Base-by-base conservation (phyloP, 2,329 filamentous ascomycete genomes). In the Gaeumannomyces sp. region DNA sequence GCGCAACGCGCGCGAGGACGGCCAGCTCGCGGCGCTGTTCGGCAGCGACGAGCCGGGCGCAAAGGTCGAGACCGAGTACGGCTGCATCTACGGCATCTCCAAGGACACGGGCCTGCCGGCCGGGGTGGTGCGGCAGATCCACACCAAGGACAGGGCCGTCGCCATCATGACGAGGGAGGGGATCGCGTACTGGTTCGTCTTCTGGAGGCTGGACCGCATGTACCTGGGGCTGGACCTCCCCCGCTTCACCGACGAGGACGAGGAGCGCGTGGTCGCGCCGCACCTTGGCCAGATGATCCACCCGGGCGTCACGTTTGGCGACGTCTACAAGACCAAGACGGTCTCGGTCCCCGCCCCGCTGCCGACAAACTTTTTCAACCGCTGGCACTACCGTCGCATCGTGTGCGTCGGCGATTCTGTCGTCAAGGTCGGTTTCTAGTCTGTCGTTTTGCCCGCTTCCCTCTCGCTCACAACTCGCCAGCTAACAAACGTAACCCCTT, bases 371-470 rank as follows among this genome's bases (percentile, higher is more conserved):
- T 71, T 75, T 2, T 74, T 69, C 45, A 69, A 74, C 22, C 72
- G 71, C 59, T 77, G 75, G 75, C 70, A 71, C 64, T 74, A 72
- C 62, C 63, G 69, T 14, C 68, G 74, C 4, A 74, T 76, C 16
- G 66, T 76, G 0, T 68, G 68, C 5, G 65, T 76, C 1, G 75
- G 75, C 4, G 75, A 77, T 59, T 69, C 74, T 1, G 70, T 67
- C 1, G 74, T 76, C 64, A 77, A 77, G 50, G 28, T 63, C 25
- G 7, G 61, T 53, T 28, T 35, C 58, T 3, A 28, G 22, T 19
- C 4, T 45, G 10, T 45, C 33, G 33, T 14, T 14, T 14, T 35
- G 2, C 10, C 13, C 33, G 4, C 33, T 8, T 35, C 13, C 4
- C 33, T 35, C 33, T 2, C 13, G 11, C 33, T n/a, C n/a, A n/a